phyloP scores from a whole-genome alignment of 306 rosid genomes.

The Corylus avellana region DNA sequence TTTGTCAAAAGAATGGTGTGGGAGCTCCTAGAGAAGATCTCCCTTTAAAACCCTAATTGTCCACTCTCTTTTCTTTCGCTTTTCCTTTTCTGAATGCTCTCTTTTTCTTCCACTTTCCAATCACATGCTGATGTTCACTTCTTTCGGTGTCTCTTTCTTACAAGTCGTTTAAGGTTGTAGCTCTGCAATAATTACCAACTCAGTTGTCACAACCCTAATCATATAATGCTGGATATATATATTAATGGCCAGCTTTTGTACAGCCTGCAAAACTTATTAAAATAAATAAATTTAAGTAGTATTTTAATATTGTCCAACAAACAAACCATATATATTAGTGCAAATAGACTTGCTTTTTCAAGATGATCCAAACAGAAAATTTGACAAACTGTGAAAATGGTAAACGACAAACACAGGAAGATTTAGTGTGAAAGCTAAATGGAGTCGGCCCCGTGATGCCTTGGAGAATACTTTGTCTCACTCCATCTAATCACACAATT shows the following conservation, averaged over 20 bases:
- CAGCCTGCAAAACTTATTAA: too few relatives aligned
- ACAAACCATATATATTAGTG: not conserved
- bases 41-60: not conserved
- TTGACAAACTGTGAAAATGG: not conserved
- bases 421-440: not conserved
- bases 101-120: constrained; percentile 13
- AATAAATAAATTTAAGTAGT: too few relatives aligned
- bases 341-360: not conserved
- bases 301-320: too few relatives aligned
- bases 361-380: not conserved
- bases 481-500: not conserved
- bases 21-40: constrained; percentile 14
- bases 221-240: not conserved
- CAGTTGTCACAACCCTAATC: not conserved
- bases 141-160: not conserved
- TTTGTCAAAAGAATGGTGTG: constrained; percentile 28
- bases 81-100: constrained; percentile 12
- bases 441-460: constrained; percentile 14
- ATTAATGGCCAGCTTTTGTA: too few relatives aligned
- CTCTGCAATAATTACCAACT: not conserved
- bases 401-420: not conserved
- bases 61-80: constrained; percentile 8
- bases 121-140: not conserved
- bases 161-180: not conserved
- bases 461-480: not conserved